Percentiles rank a stretch among this genome's conserved stretches.
These are phyloP conservation scores for Apiospora aurea DNA, from an alignment of 2,329 filamentous ascomycete genomes.

Conservation along the genomic window DNA sequence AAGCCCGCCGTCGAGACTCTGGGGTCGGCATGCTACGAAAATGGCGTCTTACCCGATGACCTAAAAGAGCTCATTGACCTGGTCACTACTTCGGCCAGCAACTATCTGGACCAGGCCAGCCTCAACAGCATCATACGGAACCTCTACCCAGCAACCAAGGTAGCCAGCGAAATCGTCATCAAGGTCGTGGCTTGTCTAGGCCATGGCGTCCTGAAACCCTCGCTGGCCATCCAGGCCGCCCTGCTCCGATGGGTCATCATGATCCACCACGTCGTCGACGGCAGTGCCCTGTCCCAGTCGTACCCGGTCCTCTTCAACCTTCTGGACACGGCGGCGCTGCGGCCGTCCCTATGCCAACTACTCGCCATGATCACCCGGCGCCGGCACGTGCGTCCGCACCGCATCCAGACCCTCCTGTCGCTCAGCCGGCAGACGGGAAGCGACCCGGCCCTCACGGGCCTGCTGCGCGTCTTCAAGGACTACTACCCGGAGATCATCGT, in stretches of 20 bases:
- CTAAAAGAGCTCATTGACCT: slow-evolving; percentile 71
- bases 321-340: slow-evolving; percentile 79
- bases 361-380: slow-evolving; percentile 80
- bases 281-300: slow-evolving; percentile 68
- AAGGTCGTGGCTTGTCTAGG: slow-evolving; percentile 77
- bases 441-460: slow-evolving; percentile 75
- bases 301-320: slow-evolving; percentile 83
- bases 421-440: slow-evolving; percentile 69
- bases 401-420: slow-evolving; percentile 77
- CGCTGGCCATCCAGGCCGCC: slow-evolving; percentile 71
- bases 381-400: slow-evolving; percentile 83
- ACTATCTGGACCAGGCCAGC: slow-evolving; percentile 78
- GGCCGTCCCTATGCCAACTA: slow-evolving; percentile 74
- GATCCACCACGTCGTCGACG: slow-evolving; percentile 74
- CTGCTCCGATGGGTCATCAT: slow-evolving; percentile 82
- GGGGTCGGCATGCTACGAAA: slow-evolving; percentile 68
- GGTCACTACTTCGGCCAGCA: slow-evolving; percentile 62
- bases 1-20: slow-evolving; percentile 70
- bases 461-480: slow-evolving; percentile 86
- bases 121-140: slow-evolving; percentile 73
- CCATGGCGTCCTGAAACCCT: slow-evolving; percentile 77
- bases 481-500: slow-evolving; percentile 91
- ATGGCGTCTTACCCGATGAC: slow-evolving; percentile 68
- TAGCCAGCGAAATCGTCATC: slow-evolving; percentile 67
- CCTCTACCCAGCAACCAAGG: slow-evolving; percentile 73